These are phyloP conservation scores for Rubia yunnanensis DNA, from an alignment of 257 asterid species.

Conservation along the genomic window DNA sequence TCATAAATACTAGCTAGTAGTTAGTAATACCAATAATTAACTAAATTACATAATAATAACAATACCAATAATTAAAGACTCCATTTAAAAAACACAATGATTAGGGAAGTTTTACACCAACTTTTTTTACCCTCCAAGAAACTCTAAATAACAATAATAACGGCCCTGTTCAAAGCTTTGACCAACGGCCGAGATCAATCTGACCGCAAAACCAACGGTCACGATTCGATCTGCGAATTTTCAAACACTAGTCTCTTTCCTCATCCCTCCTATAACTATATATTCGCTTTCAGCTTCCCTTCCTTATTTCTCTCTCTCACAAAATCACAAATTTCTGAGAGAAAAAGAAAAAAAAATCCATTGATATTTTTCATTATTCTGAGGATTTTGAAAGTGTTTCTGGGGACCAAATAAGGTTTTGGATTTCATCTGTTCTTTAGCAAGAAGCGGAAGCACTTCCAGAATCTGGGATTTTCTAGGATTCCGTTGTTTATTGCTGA, in stretches of 20 bases:
- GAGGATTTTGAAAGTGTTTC: slow-evolving; percentile 2
- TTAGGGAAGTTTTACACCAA: not conserved
- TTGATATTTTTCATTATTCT: not conserved
- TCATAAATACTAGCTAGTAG: not conserved
- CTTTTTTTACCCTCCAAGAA: not conserved
- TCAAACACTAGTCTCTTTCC: slow-evolving; percentile 5
- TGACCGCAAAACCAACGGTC: not conserved
- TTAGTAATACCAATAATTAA: not conserved
- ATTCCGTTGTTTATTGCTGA: slow-evolving; percentile 5
- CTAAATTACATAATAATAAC: not conserved
- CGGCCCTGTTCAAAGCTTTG: not conserved
- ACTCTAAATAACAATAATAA: not conserved
- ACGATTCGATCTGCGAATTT: not conserved
- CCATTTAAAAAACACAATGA: slow-evolving; percentile 10
- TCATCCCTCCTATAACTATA: slow-evolving; percentile 11
- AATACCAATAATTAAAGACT: not conserved
- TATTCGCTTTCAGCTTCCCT: slow-evolving; percentile 10
- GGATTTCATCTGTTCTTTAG: not conserved
- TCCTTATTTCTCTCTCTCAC: slow-evolving; percentile 3
- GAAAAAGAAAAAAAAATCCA: not conserved
- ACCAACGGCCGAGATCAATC: slow-evolving; percentile 3
- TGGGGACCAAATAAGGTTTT: not conserved
- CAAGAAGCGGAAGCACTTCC: slow-evolving; percentile 6
- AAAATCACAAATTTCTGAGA: slow-evolving; percentile 3
- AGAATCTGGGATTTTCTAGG: slow-evolving; percentile 10